These are phyloP conservation scores for Nakaseomyces uthaithaninus DNA, from an alignment of 1,139 yeast species.

Conservation along the genomic window DNA sequence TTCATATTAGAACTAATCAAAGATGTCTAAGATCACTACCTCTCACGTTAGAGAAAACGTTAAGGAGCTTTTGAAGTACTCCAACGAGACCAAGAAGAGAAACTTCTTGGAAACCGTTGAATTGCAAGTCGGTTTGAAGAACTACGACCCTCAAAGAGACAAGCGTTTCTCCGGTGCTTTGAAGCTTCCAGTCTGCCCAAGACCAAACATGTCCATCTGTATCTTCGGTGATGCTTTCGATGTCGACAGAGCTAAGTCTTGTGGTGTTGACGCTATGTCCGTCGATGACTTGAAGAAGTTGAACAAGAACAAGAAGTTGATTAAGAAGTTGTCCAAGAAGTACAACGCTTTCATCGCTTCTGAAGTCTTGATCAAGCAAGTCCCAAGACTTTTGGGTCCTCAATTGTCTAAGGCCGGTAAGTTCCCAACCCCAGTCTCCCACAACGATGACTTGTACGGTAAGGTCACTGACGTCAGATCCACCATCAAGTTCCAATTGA, in stretches of 20 bases:
- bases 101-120: conserved; percentile 99
- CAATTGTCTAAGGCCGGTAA: conserved; percentile 99
- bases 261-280: conserved; percentile 99
- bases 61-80: conserved; percentile 81
- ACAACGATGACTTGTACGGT: conserved; percentile 93
- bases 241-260: conserved; percentile 99
- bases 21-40: conserved; percentile 89
- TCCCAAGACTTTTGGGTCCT: conserved; percentile 99
- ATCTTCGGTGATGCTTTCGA: conserved; percentile 99
- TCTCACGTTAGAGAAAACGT: conserved; percentile 96
- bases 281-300: conserved; percentile 99
- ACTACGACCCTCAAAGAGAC: conserved; percentile 99
- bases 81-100: conserved; percentile 98
- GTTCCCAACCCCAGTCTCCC: conserved; percentile 99
- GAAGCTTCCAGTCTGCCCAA: conserved; percentile 98
- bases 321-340: conserved; percentile 99
- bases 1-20: conserved; percentile 33
- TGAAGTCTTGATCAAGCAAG: conserved; percentile 98
- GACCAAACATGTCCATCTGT: conserved; percentile 99
- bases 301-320: conserved; percentile 99
- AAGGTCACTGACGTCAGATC: conserved; percentile 98
- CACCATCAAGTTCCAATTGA: conserved; percentile 99
- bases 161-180: conserved; percentile 99
- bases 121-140: conserved; percentile 99
- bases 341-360: conserved; percentile 99